Evolutionary conservation across 2,329 filamentous ascomycete species (phyloP).

Genomic region (Phialophora chinensis): DNA sequence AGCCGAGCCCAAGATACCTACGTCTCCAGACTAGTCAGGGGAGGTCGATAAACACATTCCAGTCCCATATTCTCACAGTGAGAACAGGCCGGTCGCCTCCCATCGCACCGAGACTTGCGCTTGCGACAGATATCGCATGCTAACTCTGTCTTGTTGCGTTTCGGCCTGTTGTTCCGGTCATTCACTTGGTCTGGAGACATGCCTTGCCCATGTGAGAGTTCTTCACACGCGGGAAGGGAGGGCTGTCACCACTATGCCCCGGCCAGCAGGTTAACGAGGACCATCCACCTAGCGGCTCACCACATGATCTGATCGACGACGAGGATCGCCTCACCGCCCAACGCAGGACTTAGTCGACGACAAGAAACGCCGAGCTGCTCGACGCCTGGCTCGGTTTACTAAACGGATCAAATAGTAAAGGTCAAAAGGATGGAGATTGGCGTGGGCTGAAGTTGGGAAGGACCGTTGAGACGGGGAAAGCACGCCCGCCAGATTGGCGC

Average conservation of each 20-base stretch:
- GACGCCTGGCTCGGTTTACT: background rate
- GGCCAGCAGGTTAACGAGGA: background rate
- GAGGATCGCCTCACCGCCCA: background rate
- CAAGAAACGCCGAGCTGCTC: background rate
- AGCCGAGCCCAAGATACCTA: conserved; percentile 6
- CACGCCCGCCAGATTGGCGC: background rate
- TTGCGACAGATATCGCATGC: conserved; percentile 21
- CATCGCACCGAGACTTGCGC: conserved; percentile 19
- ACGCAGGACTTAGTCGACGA: background rate
- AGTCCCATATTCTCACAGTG: conserved; percentile 17
- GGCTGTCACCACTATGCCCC: background rate
- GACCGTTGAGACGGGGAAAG: background rate
- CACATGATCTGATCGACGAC: background rate
- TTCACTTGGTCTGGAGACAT: conserved; percentile 11
- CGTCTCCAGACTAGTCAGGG: conserved; percentile 19
- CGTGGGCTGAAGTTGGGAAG: background rate
- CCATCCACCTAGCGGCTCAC: background rate
- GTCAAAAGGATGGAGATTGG: background rate
- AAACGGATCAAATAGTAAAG: background rate
- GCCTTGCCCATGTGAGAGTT: background rate
- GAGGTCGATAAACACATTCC: conserved; percentile 20
- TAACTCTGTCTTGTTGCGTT: conserved; percentile 24
- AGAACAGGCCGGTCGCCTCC: conserved; percentile 17
- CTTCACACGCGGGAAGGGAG: background rate
- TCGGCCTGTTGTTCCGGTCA: conserved; percentile 15